Conservation (phyloP, 306 rosid genomes). For the Acacia confusa region DNA sequence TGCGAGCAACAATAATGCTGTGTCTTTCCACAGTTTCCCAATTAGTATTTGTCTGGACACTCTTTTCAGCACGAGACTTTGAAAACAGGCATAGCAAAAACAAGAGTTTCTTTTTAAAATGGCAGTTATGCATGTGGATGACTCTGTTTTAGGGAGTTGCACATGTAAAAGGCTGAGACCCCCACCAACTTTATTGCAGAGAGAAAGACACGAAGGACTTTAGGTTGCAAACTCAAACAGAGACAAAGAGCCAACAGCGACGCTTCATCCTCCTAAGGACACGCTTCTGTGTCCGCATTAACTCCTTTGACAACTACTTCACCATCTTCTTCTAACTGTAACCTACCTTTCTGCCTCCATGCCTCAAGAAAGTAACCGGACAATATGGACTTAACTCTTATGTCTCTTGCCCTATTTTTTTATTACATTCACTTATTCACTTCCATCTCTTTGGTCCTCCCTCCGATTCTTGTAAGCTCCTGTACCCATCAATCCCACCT, state of each 20-base stretch:
- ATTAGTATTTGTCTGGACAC: not conserved
- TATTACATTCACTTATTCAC: not conserved
- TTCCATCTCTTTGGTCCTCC: not conserved
- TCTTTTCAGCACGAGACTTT: not conserved
- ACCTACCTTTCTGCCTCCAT: not conserved
- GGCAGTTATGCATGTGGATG: not conserved
- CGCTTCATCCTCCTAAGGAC: not conserved
- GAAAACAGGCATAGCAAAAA: not conserved
- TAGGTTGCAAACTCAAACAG: not conserved
- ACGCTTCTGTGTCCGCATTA: not conserved
- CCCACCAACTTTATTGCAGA: not conserved
- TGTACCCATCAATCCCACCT: not conserved
- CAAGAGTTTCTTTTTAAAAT: too few species aligned
- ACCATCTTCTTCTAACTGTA: not conserved
- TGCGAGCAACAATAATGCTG: not conserved
- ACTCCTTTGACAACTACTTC: not conserved
- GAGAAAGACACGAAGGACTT: conserved; percentile 1
- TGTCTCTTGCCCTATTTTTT: not conserved
- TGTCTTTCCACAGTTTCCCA: not conserved
- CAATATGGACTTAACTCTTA: not conserved
- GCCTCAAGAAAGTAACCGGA: not conserved
- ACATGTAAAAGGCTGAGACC: not conserved
- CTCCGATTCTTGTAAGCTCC: not conserved
- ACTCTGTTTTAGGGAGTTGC: not conserved
- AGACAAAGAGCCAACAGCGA: not conserved